phyloP scores from a whole-genome alignment of 257 asterid genomes.

The Oldenlandia corymbosa region DNA sequence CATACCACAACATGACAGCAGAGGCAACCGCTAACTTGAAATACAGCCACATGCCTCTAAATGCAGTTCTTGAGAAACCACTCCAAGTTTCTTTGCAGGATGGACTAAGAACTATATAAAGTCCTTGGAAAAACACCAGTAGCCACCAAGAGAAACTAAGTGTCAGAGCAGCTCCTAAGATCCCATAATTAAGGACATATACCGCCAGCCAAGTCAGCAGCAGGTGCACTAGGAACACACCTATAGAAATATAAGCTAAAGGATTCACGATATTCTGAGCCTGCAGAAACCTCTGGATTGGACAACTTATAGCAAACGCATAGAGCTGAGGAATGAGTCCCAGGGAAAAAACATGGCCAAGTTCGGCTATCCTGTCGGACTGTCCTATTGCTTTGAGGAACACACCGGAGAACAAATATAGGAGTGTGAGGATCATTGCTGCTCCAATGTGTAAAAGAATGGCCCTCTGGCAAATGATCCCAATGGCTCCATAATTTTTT shows the following conservation, averaged over 20 bases:
- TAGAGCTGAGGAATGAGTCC: constrained; percentile 26
- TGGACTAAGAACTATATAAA: constrained; percentile 23
- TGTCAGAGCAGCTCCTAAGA: constrained; percentile 24
- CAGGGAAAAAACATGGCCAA: constrained; percentile 20
- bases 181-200: constrained; percentile 18
- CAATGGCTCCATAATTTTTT: constrained; percentile 27
- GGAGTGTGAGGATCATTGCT: constrained; percentile 19
- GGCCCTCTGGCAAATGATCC: constrained; percentile 32
- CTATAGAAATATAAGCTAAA: constrained; percentile 25
- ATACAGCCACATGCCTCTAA: constrained; percentile 27
- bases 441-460: constrained; percentile 23
- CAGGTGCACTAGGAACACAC: constrained; percentile 22
- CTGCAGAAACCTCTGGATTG: constrained; percentile 31
- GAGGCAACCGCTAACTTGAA: constrained; percentile 31
- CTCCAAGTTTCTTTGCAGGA: constrained; percentile 29
- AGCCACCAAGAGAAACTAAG: constrained; percentile 33
- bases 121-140: constrained; percentile 22
- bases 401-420: constrained; percentile 25
- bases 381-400: constrained; percentile 25
- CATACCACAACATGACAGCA: constrained; percentile 31
- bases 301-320: constrained; percentile 35
- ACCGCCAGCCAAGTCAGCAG: constrained; percentile 28
- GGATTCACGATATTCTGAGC: constrained; percentile 35
- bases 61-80: constrained; percentile 23
- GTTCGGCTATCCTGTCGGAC: constrained; percentile 22